A percentile compares a stretch with the other conserved stretches of the same genome.
phyloP scores from a whole-genome alignment of 2,329 filamentous ascomycete species.

The Penicillium sp. region DNA sequence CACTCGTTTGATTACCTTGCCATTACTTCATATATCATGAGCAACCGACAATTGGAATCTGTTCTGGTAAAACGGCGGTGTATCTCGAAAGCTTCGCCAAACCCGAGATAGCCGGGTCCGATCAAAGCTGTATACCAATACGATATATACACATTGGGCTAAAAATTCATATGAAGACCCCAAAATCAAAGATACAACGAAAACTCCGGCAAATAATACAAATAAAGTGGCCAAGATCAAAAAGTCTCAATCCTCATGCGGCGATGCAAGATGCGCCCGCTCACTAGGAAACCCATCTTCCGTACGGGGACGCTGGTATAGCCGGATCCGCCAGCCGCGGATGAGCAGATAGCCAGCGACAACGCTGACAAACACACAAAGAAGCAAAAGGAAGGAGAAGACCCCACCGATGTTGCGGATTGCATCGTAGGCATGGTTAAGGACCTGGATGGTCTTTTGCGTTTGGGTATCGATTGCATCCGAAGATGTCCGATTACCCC shows the following conservation, averaged over 20 bases:
- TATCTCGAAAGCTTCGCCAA: background rate
- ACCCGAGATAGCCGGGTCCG: background rate
- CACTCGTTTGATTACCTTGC: background rate
- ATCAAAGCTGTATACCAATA: background rate
- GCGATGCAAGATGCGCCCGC: slow-evolving; percentile 11
- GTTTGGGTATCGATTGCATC: slow-evolving; percentile 16
- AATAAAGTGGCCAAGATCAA: background rate
- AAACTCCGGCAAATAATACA: slow-evolving; percentile 13
- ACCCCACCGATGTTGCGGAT: slow-evolving; percentile 21
- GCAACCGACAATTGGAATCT: background rate
- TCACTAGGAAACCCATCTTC: slow-evolving; percentile 16
- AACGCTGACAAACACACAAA: slow-evolving; percentile 17
- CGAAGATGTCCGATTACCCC: background rate
- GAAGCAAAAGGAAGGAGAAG: slow-evolving; percentile 20
- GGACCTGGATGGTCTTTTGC: slow-evolving; percentile 17
- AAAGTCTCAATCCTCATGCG: slow-evolving; percentile 12
- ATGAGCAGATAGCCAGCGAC: slow-evolving; percentile 20
- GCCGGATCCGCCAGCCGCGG: slow-evolving; percentile 26
- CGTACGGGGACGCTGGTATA: slow-evolving; percentile 19
- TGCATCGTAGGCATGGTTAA: slow-evolving; percentile 17
- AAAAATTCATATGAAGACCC: background rate
- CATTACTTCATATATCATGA: background rate
- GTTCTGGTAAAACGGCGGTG: background rate
- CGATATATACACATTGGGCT: slow-evolving; percentile 12
- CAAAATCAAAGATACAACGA: slow-evolving; percentile 5